phyloP scores from a whole-genome alignment of 208 protist species.

The Trypanosoma cruzi region DNA sequence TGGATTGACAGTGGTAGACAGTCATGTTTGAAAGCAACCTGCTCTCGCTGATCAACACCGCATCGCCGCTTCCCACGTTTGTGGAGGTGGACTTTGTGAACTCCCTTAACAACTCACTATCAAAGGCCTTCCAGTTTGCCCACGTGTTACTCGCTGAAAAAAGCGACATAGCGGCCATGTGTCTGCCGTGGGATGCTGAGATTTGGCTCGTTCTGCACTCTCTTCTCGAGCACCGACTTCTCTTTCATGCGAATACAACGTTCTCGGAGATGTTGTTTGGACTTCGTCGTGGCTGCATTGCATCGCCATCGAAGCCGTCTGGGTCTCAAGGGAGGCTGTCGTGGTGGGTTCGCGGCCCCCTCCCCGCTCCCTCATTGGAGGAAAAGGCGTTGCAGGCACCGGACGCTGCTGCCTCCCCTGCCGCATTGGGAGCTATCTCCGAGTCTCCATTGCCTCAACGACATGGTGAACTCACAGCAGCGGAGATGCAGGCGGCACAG shows the following conservation, averaged over 20 bases:
- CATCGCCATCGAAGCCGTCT: constrained; percentile 16
- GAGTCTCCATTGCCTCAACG: constrained; percentile 16
- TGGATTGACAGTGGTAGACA: neutral
- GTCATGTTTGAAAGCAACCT: constrained; percentile 83
- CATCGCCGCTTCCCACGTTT: constrained; percentile 75
- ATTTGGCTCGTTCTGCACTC: constrained; percentile 48
- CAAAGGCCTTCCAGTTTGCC: constrained; percentile 60
- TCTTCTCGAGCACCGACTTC: constrained; percentile 61
- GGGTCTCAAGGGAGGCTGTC: constrained; percentile 30
- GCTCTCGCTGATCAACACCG: constrained; percentile 69
- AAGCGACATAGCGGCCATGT: constrained; percentile 28
- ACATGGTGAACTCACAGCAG: constrained; percentile 26
- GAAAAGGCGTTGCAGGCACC: constrained; percentile 43
- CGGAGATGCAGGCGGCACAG: constrained; percentile 45
- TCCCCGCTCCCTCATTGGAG: constrained; percentile 49
- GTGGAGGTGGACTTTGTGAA: constrained; percentile 67
- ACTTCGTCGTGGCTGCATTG: constrained; percentile 39
- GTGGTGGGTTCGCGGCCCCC: constrained; percentile 53
- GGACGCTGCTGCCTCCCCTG: neutral
- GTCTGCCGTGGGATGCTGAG: constrained; percentile 68
- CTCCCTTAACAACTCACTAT: constrained; percentile 54
- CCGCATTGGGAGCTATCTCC: neutral
- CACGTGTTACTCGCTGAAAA: constrained; percentile 66
- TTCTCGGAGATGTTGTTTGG: constrained; percentile 83
- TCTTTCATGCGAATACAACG: constrained; percentile 64